Conservation (phyloP, 805 yeast species). For the Saturnispora sekii region DNA sequence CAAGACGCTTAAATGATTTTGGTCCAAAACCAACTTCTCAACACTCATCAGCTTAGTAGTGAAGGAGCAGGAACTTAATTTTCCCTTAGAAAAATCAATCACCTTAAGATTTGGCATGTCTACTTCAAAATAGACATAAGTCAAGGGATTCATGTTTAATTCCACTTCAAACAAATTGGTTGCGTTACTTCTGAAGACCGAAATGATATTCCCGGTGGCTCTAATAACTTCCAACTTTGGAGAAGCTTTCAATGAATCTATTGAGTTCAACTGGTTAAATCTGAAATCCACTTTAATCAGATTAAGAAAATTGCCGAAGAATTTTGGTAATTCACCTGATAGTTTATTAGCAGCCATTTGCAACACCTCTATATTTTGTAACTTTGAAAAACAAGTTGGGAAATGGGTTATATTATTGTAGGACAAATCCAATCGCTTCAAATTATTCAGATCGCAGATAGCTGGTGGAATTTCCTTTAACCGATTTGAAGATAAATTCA, state of each 20-base stretch:
- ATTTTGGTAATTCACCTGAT: slow-evolving; percentile 39
- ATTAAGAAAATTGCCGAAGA: slow-evolving; percentile 41
- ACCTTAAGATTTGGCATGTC: slow-evolving; percentile 53
- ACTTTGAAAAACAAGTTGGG: slow-evolving; percentile 51
- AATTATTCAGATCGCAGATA: slow-evolving; percentile 46
- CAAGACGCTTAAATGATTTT: slow-evolving; percentile 68
- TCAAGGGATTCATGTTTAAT: slow-evolving; percentile 77
- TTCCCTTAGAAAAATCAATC: slow-evolving; percentile 73
- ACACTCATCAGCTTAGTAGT: slow-evolving; percentile 52
- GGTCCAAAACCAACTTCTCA: slow-evolving; percentile 67
- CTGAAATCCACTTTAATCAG: slow-evolving; percentile 70
- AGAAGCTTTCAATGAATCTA: slow-evolving; percentile 46
- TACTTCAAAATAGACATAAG: slow-evolving; percentile 48
- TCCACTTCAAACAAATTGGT: slow-evolving; percentile 58
- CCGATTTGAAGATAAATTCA: slow-evolving; percentile 76
- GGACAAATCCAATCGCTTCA: slow-evolving; percentile 67
- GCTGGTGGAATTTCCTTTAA: slow-evolving; percentile 56
- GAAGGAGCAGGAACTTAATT: slow-evolving; percentile 66
- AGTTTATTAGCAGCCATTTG: slow-evolving; percentile 69
- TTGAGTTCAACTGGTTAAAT: slow-evolving; percentile 49
- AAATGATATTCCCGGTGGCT: slow-evolving; percentile 66
- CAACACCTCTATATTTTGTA: slow-evolving; percentile 55
- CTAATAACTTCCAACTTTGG: slow-evolving; percentile 62
- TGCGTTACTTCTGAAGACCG: slow-evolving; percentile 56
- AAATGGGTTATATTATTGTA: slow-evolving; percentile 60